Evolutionary conservation across 2,329 filamentous ascomycete genomes (phyloP).

Genomic region (Arthrinium puccinioides): DNA sequence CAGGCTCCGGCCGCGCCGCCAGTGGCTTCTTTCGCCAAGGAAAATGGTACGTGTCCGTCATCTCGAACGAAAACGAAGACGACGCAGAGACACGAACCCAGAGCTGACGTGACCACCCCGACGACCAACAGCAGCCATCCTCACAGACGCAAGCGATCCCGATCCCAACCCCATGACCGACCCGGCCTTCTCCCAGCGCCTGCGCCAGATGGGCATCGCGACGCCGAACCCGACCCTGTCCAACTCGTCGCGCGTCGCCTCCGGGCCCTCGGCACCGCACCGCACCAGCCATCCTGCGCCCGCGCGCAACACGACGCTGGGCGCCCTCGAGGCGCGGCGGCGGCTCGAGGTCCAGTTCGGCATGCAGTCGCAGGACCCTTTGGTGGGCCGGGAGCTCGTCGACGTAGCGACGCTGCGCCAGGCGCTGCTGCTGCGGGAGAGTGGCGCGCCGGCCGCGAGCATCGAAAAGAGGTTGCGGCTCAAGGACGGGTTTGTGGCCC

Average conservation of each 20-base stretch:
- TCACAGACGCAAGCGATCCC: conserved; percentile 32
- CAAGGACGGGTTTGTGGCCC: conserved; percentile 35
- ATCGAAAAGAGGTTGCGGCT: conserved; percentile 42
- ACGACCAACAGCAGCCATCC: conserved; percentile 25
- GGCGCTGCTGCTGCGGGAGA: conserved; percentile 34
- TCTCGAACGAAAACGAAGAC: too few relatives aligned
- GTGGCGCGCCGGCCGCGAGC: conserved; percentile 27
- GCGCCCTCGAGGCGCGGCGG: conserved; percentile 40
- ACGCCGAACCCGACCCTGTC: conserved; percentile 48
- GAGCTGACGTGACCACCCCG: neutral
- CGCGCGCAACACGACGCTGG: conserved; percentile 36
- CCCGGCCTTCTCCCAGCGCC: conserved; percentile 41
- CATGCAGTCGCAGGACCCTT: conserved; percentile 34
- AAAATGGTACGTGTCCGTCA: conserved; percentile 21
- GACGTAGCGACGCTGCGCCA: conserved; percentile 40
- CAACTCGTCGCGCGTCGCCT: conserved; percentile 37
- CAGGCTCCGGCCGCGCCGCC: conserved; percentile 1
- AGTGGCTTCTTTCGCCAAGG: conserved; percentile 20
- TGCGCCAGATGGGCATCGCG: conserved; percentile 47
- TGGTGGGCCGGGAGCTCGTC: conserved; percentile 37
- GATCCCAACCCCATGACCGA: conserved; percentile 32
- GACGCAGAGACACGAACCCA: too few relatives aligned
- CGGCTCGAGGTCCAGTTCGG: conserved; percentile 35
- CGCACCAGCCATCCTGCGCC: conserved; percentile 14
- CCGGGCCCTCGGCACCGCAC: conserved; percentile 10